Evolutionary conservation across 179 eudicot species (phyloP).

Genomic region (Beta corolliflora): DNA sequence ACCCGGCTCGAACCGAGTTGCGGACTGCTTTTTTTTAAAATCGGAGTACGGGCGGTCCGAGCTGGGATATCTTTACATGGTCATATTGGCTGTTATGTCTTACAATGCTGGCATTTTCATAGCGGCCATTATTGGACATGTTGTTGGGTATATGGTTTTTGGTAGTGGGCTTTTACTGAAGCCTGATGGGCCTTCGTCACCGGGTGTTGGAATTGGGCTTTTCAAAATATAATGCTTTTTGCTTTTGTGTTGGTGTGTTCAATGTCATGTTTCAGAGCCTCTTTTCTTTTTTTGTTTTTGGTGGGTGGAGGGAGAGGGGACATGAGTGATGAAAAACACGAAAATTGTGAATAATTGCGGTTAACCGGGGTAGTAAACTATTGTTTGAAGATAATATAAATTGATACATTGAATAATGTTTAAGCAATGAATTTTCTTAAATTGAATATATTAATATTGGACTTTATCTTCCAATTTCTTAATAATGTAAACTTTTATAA

Average conservation of each 20-base stretch:
- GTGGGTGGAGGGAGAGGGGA: background rate
- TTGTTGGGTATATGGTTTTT: constrained; percentile 39
- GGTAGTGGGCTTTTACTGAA: constrained; percentile 39
- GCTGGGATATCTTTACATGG: constrained; percentile 42
- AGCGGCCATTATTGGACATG: constrained; percentile 47
- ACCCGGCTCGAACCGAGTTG: constrained; percentile 39
- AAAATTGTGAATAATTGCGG: background rate
- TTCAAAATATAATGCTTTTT: constrained; percentile 21
- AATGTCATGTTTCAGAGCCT: background rate
- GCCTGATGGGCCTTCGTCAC: constrained; percentile 6
- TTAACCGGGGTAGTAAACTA: too few relatives aligned
- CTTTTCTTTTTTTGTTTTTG: background rate
- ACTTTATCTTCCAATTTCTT: too few relatives aligned
- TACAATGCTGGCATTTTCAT: constrained; percentile 45
- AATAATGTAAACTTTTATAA: too few relatives aligned
- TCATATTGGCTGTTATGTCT: constrained; percentile 43
- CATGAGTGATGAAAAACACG: background rate
- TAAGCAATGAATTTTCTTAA: too few relatives aligned
- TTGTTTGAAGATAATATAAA: too few relatives aligned
- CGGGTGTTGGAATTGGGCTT: constrained; percentile 21
- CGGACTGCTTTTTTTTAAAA: constrained; percentile 30
- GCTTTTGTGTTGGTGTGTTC: background rate
- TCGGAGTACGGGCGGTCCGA: constrained; percentile 39
- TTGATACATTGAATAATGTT: too few relatives aligned
- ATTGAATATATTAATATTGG: too few relatives aligned